Base-by-base conservation (phyloP, 192 early-diverging fungal genomes). In the Rhizoclosmatium sp. region DNA sequence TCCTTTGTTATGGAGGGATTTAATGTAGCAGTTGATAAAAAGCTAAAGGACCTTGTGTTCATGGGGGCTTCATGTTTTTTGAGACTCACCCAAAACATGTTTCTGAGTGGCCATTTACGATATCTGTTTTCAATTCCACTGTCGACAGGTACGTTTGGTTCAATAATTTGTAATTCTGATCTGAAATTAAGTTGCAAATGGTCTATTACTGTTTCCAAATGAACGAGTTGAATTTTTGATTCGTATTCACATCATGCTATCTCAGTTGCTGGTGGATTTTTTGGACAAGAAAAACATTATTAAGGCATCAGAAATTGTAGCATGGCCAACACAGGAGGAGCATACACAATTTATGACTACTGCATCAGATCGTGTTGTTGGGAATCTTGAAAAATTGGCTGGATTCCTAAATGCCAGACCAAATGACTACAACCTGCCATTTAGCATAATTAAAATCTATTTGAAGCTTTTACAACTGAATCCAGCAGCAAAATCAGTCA, bases 1-100 rank as follows among this genome's bases (percentile, higher is more conserved):
- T 76, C 62, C 2, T 76, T 66, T 59, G 10, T 75, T 21, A 60
- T 76, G 46, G 75, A 76, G 47, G 75, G 75, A 4, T 67, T 76
- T 14, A 76, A 54, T 3, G 42, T 60, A 12, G 75, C 75, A 45
- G 44, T 76, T 16, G 5, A 9, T 10, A 76, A 66, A 39, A 45
- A 76, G 14, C 39, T 76, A 14, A 16, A 66, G 12, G 64, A 76
- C 19, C 48, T 76, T 10, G 3, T 76, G 5, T 4, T 76, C 48
- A 56, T 67, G 58, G 75, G 62, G 41, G 61, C 49, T 4, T 66
- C 47, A 5, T 66, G 75, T 66, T 76, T 66, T 66, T 66, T 65
- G n/a, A 23, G 65, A 51, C 62, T 67, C 0, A 51, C 75, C 4
- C 39, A 54, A 21, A 19, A 58, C 7, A 14, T 56, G 48, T 71